phyloP scores from a whole-genome alignment of 2,329 filamentous ascomycete species.

The Verticillium dahliae region DNA sequence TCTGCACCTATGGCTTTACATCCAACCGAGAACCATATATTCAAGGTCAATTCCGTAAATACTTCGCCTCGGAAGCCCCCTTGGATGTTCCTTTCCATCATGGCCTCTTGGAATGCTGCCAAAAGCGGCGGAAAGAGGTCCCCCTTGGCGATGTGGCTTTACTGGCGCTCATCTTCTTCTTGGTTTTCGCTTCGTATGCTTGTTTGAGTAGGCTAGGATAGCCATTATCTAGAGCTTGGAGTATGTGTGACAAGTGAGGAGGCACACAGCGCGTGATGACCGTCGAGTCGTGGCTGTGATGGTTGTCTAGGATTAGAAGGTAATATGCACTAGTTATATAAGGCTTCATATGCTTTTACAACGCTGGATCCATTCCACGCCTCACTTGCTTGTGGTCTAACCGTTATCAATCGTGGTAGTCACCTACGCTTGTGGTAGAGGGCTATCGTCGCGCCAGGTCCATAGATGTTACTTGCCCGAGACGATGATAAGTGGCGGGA shows the following conservation, averaged over 20 bases:
- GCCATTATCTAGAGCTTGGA: not conserved
- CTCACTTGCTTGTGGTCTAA: slow-evolving; percentile 22
- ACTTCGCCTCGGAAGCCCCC: slow-evolving; percentile 2
- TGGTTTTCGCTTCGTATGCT: slow-evolving; percentile 20
- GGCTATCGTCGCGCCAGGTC: slow-evolving; percentile 12
- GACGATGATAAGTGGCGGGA: slow-evolving; percentile 11
- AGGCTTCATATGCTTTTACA: slow-evolving; percentile 22
- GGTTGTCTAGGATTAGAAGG: slow-evolving; percentile 25
- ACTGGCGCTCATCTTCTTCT: not conserved
- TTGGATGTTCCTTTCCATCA: not conserved
- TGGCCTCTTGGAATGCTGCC: too few species aligned
- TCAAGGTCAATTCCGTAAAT: slow-evolving; percentile 1
- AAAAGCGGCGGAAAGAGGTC: not conserved
- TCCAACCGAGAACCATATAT: not conserved
- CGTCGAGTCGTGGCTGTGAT: slow-evolving; percentile 19
- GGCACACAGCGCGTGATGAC: not conserved
- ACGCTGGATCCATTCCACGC: slow-evolving; percentile 22
- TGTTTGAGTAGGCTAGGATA: slow-evolving; percentile 19
- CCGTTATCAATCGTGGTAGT: slow-evolving; percentile 22
- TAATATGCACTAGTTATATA: slow-evolving; percentile 17
- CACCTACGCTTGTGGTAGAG: slow-evolving; percentile 18
- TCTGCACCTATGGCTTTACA: not conserved
- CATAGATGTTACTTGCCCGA: slow-evolving; percentile 9
- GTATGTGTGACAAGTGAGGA: not conserved
- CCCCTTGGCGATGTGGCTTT: not conserved